Evolutionary conservation across 805 yeast species (phyloP).

Genomic region (Debaryomyces hansenii): DNA sequence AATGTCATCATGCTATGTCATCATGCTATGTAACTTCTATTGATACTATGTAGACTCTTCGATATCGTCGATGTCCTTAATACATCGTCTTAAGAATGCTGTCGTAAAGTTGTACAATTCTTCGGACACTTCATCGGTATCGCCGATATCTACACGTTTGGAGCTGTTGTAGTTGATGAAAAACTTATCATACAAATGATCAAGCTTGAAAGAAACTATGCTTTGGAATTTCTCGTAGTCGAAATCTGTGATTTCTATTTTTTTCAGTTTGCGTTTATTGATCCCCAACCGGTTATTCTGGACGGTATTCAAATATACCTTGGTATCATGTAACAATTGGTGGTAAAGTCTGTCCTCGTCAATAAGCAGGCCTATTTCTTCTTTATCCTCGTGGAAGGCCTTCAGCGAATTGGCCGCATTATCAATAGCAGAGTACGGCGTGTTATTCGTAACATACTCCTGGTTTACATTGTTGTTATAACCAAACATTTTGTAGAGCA

Average conservation of each 20-base stretch:
- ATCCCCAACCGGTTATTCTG: constrained; percentile 3
- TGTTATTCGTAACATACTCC: constrained; percentile 41
- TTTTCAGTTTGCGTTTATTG: background rate
- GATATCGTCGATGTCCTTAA: constrained; percentile 16
- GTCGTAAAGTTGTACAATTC: constrained; percentile 26
- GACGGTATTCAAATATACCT: constrained; percentile 13
- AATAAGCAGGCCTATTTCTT: constrained; percentile 32
- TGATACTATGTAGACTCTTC: background rate
- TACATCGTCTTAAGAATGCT: constrained; percentile 29
- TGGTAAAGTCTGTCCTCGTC: constrained; percentile 34
- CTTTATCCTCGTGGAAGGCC: constrained; percentile 42
- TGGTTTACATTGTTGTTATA: constrained; percentile 37
- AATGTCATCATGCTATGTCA: background rate
- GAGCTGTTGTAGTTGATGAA: constrained; percentile 3
- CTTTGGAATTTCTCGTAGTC: constrained; percentile 27
- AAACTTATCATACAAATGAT: constrained; percentile 16
- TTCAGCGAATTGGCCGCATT: constrained; percentile 36
- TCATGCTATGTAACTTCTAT: background rate
- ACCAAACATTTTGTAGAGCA: constrained; percentile 39
- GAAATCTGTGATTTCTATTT: constrained; percentile 16
- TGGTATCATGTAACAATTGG: constrained; percentile 23
- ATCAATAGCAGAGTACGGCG: constrained; percentile 38
- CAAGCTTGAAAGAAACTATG: constrained; percentile 20
- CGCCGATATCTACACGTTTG: constrained; percentile 9
- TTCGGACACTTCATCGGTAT: constrained; percentile 17